Evolutionary conservation across 2,329 filamentous ascomycete genomes (phyloP).

Genomic region (Pestalotiopsis sp.): DNA sequence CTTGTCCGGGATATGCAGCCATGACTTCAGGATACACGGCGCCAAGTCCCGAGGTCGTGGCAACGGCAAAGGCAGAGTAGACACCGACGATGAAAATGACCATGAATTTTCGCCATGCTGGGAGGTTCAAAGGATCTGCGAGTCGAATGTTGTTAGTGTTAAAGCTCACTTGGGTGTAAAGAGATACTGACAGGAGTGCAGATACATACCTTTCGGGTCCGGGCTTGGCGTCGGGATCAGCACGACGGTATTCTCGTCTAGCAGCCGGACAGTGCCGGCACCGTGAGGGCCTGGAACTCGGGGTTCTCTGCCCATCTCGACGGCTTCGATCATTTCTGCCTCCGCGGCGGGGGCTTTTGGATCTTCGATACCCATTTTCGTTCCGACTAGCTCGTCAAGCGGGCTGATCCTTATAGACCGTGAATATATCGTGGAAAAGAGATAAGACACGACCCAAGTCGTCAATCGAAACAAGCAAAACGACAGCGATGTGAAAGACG

Average conservation of each 20-base stretch:
- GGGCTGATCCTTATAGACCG: not conserved
- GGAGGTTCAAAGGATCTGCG: conserved; percentile 29
- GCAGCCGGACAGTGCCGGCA: conserved; percentile 13
- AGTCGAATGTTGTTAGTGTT: not conserved
- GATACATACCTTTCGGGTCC: conserved; percentile 22
- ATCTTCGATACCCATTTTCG: not conserved
- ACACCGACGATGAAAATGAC: conserved; percentile 22
- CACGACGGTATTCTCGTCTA: conserved; percentile 17
- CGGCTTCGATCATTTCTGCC: not conserved
- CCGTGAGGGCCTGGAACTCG: not conserved
- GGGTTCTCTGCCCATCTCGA: not conserved
- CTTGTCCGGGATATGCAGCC: conserved; percentile 19
- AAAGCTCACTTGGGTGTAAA: not conserved
- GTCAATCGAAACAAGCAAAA: not conserved
- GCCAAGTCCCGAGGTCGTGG: conserved; percentile 16
- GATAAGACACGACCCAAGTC: not conserved
- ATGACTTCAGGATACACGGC: conserved; percentile 16
- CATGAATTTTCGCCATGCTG: conserved; percentile 26
- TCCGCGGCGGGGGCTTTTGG: not conserved
- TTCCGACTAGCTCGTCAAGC: not conserved
- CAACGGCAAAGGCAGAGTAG: conserved; percentile 22
- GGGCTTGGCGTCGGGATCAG: conserved; percentile 24
- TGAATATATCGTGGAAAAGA: not conserved
- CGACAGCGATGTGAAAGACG: not conserved
- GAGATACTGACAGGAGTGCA: not conserved